Evolutionary conservation across 192 early-diverging fungal genomes (phyloP), one percentile per base, ranked within the genome.

Genomic region (Rhizoclosmatium sp.): DNA sequence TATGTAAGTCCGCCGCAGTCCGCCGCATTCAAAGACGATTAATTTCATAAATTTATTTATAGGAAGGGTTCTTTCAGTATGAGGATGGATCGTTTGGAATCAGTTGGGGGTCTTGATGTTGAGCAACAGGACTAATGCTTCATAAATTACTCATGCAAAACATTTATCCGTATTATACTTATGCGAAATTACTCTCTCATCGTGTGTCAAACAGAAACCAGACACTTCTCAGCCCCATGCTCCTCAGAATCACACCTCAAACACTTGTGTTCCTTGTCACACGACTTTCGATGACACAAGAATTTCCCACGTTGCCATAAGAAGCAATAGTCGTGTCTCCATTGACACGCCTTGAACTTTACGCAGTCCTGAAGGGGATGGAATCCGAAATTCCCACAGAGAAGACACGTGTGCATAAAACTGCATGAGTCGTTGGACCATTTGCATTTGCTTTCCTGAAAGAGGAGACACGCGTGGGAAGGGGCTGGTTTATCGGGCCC

Each of bases 231-330:
- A 9, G 54, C 54, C 54, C 54, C 54, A 56, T 56, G 54, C 54
- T 56, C 54, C 54, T 56, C 54, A 56, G 10, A 14, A 56, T 56
- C 54, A 56, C 54, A 56, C 54, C 54, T 56, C 54, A 56, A 56
- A 56, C 54, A 56, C 54, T 14, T 14, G 19, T 56, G 54, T n/a
- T 14, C 54, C 9, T 56, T 56, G 10, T n/a, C 10, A 56, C 54
- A 56, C 54, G 54, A 56, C 54, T 56, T 56, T 9, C 54, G 54
- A 56, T 56, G 54, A 56, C 54, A 56, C 54, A 56, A n/a, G 54
- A 56, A 56, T n/a, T n/a, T 9, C 9, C 54, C 54, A n/a, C 54
- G 54, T 56, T 56, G 54, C 54, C 54, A 56, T n/a, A 56, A 56
- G 0, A 56, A 56, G 54, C 54, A 56, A 1, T 14, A 56, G 10